Evolutionary conservation across 2,329 filamentous ascomycete species (phyloP), one percentile per base, ranked within the genome.

Genomic region (Lithohypha guttulata): DNA sequence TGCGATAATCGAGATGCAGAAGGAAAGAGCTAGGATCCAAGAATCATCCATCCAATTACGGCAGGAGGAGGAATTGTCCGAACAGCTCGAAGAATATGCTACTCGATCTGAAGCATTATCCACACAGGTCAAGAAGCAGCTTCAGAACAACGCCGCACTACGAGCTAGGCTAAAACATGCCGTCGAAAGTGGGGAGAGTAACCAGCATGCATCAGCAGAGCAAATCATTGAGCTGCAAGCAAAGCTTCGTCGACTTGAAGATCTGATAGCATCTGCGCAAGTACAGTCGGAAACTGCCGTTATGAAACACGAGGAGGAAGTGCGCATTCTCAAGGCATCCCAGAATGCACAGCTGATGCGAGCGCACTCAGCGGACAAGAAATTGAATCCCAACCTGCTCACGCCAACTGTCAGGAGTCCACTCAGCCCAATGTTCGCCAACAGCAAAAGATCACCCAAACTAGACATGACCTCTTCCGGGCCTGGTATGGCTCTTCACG

Each of bases 261-360:
- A 96, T 45, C 76, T 81, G 51, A 74, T 98, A 15, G 70, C 93
- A 39, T 64, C 75, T 14, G 85, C 89, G 2, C 89, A 96, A 59
- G 79, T 84, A 41, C 75, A 81, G 14, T 89, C 85, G 1, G 91
- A 98, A 57, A 86, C 89, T 34, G 79, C 79, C 26, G 76, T 96
- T 42, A 66, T 75, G 29, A 79, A 77, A 34, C 86, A 95, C 55
- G 91, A 96, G 58, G 84, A 91, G 25, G 86, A 95, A 60, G 73
- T 94, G 25, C 66, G 74, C 13, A 67, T 72, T 15, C 65, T 96
- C 39, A 79, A 81, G 49, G 84, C 93, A 41, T 81, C 76, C 43
- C 79, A 91, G 54, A 84, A 75, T 55, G 68, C 70, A 13, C 82
- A 91, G 53, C 73, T 96, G 21, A 77, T 79, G 49, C 81, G 89